Conservation (phyloP, 345 rosid species). For the Combretum micranthum region DNA sequence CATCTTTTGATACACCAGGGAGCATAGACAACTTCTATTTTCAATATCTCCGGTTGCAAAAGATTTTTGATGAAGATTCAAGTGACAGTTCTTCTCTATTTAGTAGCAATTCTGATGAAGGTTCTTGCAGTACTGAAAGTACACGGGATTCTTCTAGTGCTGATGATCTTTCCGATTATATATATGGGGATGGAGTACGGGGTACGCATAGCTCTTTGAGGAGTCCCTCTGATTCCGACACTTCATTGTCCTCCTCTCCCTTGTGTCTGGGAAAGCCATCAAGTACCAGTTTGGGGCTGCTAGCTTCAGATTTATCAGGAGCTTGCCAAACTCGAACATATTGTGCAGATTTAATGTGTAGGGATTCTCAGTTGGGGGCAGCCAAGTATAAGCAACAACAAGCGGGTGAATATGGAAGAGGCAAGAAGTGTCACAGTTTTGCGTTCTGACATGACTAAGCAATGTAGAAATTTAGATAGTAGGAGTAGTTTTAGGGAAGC, state of each 20-base stretch:
- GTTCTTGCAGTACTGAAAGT: slow-evolving; percentile 84
- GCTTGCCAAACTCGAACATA: slow-evolving; percentile 19
- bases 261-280: slow-evolving; percentile 33
- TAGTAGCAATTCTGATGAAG: slow-evolving; percentile 81
- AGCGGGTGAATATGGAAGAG: slow-evolving; percentile 17
- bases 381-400: too few relatives aligned
- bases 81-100: slow-evolving; percentile 83
- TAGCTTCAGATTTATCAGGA: slow-evolving; percentile 19
- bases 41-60: slow-evolving; percentile 51
- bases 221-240: slow-evolving; percentile 47
- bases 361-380: too few relatives aligned
- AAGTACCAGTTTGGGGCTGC: slow-evolving; percentile 15
- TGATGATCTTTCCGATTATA: slow-evolving; percentile 71
- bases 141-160: slow-evolving; percentile 52
- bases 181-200: slow-evolving; percentile 45
- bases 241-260: slow-evolving; percentile 59
- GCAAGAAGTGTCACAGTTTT: slow-evolving; percentile 31
- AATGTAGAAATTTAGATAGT: slow-evolving; percentile 31
- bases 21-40: slow-evolving; percentile 57
- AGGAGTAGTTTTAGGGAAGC: slow-evolving; percentile 33
- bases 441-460: slow-evolving; percentile 25
- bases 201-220: slow-evolving; percentile 47
- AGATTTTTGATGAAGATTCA: slow-evolving; percentile 69
- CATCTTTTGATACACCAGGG: slow-evolving; percentile 24
- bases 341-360: neutral